Evolutionary conservation across 2,329 filamentous ascomycete genomes (phyloP), one percentile per base, ranked within the genome.

Genomic region (Cladobotryum protrusum): DNA sequence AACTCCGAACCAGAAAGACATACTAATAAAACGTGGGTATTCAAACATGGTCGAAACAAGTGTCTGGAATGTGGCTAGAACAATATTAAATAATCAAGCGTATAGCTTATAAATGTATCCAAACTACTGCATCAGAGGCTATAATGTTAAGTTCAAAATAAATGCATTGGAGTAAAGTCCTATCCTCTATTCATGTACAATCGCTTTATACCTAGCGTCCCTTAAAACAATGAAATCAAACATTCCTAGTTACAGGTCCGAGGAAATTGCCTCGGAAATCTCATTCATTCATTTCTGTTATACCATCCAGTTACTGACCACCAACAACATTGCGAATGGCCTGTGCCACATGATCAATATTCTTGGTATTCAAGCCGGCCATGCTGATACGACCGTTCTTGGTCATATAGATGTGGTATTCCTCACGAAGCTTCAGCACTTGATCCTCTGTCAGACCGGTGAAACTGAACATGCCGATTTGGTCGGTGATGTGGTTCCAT

Each of bases 391-490:
- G 86, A 18, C 93, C 93, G 65, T 99, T 99, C 81, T 96, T 96
- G 58, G 92, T 97, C 81, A 92, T 91, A 73, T 93, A 93, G 48
- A 93, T 77, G 67, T 93, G 88, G 52, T 76, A 81, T 45, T 87
- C 80, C 54, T 82, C 75, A 47, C 85, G 78, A 54, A 93, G 72
- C 71, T 81, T 83, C 59, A 79, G 59, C 7, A 92, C 88, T 66
- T 93, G 88, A 54, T 79, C 66, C 72, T 90, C 86, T 12, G 68
- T 79, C 66, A 95, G 71, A 12, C 89, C 89, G 1, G 89, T 95
- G 69, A 95, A 99, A 68, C 86, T 92, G 74, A 99, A 99, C 93
- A 99, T 99, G 73, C 93, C 93, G 65, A 99, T 99, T 78, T 99
- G 93, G 62, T 95, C 88, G 14, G 91, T 96, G 67, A 99, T 95